These are phyloP conservation scores for Alisma plantagoaquatica DNA, from an alignment of 106 monocot genomes.

Conservation along the genomic window DNA sequence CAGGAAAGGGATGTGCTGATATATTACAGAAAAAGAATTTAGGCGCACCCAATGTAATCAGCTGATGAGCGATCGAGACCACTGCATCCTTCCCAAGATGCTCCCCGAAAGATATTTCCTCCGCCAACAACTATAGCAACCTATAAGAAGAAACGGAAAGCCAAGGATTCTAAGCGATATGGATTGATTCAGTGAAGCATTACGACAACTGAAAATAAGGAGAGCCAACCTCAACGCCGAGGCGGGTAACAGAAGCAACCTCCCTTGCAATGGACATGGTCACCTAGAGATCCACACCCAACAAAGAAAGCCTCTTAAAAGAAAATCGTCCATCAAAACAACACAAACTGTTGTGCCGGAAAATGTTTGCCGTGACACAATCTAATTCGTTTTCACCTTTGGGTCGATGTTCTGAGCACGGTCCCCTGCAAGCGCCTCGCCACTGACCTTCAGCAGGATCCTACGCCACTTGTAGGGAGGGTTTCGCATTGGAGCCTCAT, in stretches of 20 bases:
- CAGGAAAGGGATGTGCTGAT: too few species aligned
- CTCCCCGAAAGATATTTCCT: slow-evolving; percentile 86
- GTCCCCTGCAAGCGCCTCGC: slow-evolving; percentile 88
- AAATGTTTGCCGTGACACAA: background rate
- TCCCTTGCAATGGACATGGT: slow-evolving; percentile 92
- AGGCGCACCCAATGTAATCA: slow-evolving; percentile 94
- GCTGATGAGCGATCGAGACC: slow-evolving; percentile 92
- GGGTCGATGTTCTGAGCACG: slow-evolving; percentile 75
- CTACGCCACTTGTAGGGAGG: slow-evolving; percentile 57
- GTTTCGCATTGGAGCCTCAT: slow-evolving; percentile 17
- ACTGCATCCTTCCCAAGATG: slow-evolving; percentile 83
- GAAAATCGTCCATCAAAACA: background rate
- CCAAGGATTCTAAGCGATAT: too few species aligned
- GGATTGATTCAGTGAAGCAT: too few species aligned
- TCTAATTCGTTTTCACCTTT: slow-evolving; percentile 28
- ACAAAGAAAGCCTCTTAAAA: background rate
- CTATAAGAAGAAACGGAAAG: too few species aligned
- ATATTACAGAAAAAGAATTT: too few species aligned
- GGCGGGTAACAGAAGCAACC: slow-evolving; percentile 77
- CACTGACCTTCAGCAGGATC: slow-evolving; percentile 84
- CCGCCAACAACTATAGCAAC: slow-evolving; percentile 95
- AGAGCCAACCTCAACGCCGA: slow-evolving; percentile 64
- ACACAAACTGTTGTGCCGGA: background rate
- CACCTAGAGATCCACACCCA: slow-evolving; percentile 29
- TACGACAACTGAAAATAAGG: too few species aligned